Percentiles rank a stretch among this genome's conserved stretches.
These are phyloP conservation scores for Pontederia crassipes DNA, from an alignment of 176 grass and related monocot genomes.

Conservation along the genomic window DNA sequence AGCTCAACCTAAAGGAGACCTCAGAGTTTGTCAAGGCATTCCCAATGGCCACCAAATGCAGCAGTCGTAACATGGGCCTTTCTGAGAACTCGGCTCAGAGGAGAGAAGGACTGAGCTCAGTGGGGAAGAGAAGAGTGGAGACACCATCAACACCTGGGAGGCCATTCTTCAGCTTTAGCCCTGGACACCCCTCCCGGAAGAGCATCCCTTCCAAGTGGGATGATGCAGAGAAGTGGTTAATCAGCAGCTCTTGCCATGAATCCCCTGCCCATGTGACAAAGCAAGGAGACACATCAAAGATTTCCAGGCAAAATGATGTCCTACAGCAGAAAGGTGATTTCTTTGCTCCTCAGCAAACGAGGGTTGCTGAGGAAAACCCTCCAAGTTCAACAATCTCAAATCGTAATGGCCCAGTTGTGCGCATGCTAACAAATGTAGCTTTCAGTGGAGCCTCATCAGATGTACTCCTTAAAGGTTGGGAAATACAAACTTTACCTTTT, in stretches of 20 bases:
- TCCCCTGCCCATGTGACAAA: conserved; percentile 24
- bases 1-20: conserved; percentile 41
- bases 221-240: conserved; percentile 96
- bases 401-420: conserved; percentile 25
- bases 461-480: conserved; percentile 77
- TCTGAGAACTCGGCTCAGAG: conserved; percentile 37
- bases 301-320: conserved; percentile 24
- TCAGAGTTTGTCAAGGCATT: conserved; percentile 54
- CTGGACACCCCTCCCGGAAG: conserved; percentile 33
- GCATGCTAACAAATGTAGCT: conserved; percentile 20
- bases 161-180: conserved; percentile 42
- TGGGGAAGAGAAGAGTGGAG: conserved; percentile 25
- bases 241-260: conserved; percentile 24
- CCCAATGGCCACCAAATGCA: conserved; percentile 36
- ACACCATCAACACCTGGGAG: conserved; percentile 38
- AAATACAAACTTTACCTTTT: background rate
- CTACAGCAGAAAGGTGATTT: conserved; percentile 16
- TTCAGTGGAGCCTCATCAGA: conserved; percentile 35
- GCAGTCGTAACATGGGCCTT: conserved; percentile 39
- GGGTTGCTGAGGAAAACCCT: conserved; percentile 16
- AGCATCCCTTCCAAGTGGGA: conserved; percentile 93
- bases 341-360: conserved; percentile 19
- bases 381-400: conserved; percentile 1
- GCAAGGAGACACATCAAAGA: conserved; percentile 35
- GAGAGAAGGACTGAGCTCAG: conserved; percentile 15